phyloP scores from a whole-genome alignment of 202 grass and related monocot species.

The Carex sylvatica region DNA sequence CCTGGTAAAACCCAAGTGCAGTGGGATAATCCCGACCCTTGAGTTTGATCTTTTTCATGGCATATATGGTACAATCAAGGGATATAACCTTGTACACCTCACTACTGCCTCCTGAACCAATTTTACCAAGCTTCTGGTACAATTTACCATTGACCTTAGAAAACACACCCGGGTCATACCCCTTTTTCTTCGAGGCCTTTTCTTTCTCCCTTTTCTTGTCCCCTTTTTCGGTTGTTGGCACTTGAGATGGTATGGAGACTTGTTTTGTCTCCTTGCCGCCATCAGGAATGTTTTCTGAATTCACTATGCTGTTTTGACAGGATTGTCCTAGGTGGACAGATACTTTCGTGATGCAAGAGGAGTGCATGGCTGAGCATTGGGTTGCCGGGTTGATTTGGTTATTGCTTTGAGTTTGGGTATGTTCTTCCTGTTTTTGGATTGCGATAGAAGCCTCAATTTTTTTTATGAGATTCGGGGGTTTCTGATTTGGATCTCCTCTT shows the following conservation, averaged over 20 bases:
- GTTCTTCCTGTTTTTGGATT: constrained; percentile 28
- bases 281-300: constrained; percentile 43
- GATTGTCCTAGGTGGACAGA: constrained; percentile 47
- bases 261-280: constrained; percentile 44
- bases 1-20: constrained; percentile 88
- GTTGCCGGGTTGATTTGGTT: constrained; percentile 52
- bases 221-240: constrained; percentile 18
- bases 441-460: constrained; percentile 40
- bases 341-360: constrained; percentile 54
- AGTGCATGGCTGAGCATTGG: constrained; percentile 57
- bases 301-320: constrained; percentile 41
- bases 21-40: constrained; percentile 89
- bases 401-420: constrained; percentile 40
- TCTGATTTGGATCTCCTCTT: constrained; percentile 40
- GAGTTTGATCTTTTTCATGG: constrained; percentile 95
- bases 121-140: constrained; percentile 97
- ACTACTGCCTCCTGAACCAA: constrained; percentile 92
- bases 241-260: constrained; percentile 35
- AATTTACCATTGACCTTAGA: constrained; percentile 92
- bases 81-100: constrained; percentile 99
- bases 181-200: constrained; percentile 61
- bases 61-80: constrained; percentile 68
- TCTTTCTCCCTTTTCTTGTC: constrained; percentile 42
- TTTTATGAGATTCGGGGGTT: constrained; percentile 37
- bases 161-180: constrained; percentile 75